Evolutionary conservation across 345 rosid genomes (phyloP).

Genomic region (Camelina sativa): DNA sequence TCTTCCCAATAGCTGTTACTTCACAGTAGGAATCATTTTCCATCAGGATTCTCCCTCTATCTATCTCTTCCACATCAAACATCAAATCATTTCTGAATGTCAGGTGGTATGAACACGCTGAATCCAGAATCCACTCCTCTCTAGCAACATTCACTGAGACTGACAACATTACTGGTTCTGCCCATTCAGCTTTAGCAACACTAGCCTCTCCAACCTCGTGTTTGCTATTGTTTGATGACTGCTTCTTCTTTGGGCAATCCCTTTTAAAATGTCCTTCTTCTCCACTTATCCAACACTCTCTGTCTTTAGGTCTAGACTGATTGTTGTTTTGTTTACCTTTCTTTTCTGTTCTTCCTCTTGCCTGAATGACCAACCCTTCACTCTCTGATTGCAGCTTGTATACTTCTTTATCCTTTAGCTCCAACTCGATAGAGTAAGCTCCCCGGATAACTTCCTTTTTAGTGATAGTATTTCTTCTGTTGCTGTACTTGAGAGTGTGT

Average conservation of each 20-base stretch:
- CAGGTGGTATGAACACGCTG: not conserved
- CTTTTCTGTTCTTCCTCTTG: not conserved
- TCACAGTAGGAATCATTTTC: not conserved
- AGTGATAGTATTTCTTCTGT: not conserved
- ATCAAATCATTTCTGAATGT: not conserved
- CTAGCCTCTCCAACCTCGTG: not conserved
- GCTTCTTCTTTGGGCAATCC: not conserved
- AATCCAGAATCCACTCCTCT: not conserved
- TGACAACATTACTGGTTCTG: not conserved
- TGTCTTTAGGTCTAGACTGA: not conserved
- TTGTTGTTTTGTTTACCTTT: not conserved
- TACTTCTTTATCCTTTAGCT: not conserved
- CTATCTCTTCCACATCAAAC: not conserved
- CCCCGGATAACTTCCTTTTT: not conserved
- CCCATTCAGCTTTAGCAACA: not conserved
- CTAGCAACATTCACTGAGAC: no score
- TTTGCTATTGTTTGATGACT: not conserved
- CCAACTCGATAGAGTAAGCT: not conserved
- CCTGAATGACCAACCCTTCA: not conserved
- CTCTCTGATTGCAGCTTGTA: not conserved
- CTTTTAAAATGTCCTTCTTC: not conserved
- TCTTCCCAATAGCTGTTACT: not conserved
- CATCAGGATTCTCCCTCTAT: not conserved
- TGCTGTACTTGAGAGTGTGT: not conserved
- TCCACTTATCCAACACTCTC: not conserved